phyloP scores from a whole-genome alignment of 2,329 filamentous ascomycete species.

The Ophiostoma himal-ulmi region DNA sequence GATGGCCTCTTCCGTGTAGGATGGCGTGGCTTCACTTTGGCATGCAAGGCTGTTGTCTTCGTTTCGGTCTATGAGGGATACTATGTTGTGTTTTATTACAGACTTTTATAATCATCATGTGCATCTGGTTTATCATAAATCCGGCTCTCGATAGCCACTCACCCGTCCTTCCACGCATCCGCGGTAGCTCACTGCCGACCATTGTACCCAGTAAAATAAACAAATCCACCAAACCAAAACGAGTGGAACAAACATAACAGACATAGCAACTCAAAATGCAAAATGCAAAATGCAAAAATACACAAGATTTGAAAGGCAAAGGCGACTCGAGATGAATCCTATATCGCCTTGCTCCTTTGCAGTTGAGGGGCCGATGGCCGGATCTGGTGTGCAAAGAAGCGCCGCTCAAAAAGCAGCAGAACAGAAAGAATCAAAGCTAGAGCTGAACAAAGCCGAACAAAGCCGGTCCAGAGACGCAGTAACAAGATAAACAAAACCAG shows the following conservation, averaged over 20 bases:
- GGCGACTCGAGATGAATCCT: constrained; percentile 14
- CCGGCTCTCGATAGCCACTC: background rate
- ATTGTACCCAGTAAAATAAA: background rate
- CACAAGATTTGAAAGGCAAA: background rate
- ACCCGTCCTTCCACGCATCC: background rate
- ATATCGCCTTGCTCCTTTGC: constrained; percentile 18
- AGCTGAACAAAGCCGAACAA: background rate
- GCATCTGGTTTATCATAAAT: constrained; percentile 18
- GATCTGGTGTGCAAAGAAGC: background rate
- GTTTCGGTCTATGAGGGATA: too few species aligned
- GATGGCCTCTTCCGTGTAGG: background rate
- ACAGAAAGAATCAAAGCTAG: background rate
- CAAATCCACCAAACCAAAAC: background rate
- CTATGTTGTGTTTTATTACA: background rate
- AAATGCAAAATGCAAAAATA: background rate
- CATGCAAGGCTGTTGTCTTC: background rate
- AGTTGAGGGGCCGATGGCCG: background rate
- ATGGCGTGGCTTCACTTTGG: background rate
- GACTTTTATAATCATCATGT: constrained; percentile 4
- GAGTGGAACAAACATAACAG: background rate
- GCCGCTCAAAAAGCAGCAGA: background rate
- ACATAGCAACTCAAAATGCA: background rate
- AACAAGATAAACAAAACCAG: background rate
- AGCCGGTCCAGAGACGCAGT: background rate
- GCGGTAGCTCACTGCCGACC: background rate